Base-by-base conservation (phyloP, 352 stramenopile genomes). In the Globisporangium spiculum region DNA sequence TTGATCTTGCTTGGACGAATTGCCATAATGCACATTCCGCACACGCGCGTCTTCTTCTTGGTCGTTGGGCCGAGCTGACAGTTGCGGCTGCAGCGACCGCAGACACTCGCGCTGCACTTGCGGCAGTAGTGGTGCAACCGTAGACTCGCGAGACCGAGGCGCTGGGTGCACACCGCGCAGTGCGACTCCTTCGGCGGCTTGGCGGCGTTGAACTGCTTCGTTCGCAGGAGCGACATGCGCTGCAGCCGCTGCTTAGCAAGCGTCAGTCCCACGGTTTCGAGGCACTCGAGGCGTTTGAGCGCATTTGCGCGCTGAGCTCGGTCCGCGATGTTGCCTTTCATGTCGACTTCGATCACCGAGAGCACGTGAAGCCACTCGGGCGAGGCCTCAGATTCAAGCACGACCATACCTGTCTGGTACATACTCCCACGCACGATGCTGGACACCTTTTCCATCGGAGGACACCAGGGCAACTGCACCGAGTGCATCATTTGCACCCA, bases 401-500 rank as follows among this genome's bases (percentile, higher is more conserved):
- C 80, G 36, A 87, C 62, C 6, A 79, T 60, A 0, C 79, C 79
- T 1, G 73, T 76, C 22, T 74, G 77, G 48, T 78, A 80, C 41
- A 85, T 73, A 7, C 55, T 67, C 7, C 68, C 76, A 14, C 79
- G 79, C 14, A 82, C 68, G 46, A 80, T 66, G 69, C 66, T 66
- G 32, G 76, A 65, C 0, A 62, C 56, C 56, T 76, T 74, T 24
- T 80, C 72, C 20, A 87, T 68, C 41, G 76, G 56, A 32, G 79
- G 78, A 61, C 76, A 86, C 60, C 75, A 84, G 18, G 80, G 75
- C 22, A 90, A 72, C 56, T 86, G 79, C 56, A 90, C 82, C 48
- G 81, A 90, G 65, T 90, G 81, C 66, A 90, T 76, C 60, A 72
- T 76, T 9, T 83, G 77, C 18, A 84, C 75, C 79, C 78, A 90